Evolutionary conservation across 495 filamentous ascomycete species (phyloP).

Genomic region (Apodospora peruviana): DNA sequence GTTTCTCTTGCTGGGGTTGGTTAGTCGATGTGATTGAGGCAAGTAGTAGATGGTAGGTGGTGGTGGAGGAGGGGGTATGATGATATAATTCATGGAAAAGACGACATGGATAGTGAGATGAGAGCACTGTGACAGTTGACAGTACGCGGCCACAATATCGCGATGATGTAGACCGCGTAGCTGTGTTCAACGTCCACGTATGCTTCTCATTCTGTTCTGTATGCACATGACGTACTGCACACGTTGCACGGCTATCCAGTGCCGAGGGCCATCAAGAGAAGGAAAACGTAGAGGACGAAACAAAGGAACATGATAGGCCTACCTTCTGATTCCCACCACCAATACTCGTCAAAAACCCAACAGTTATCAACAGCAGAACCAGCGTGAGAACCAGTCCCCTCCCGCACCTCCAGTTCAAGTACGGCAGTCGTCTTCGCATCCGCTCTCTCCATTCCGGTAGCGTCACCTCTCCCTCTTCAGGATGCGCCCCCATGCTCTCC

Average conservation of each 20-base stretch:
- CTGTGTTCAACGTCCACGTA: too few species aligned
- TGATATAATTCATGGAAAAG: background rate
- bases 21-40: background rate
- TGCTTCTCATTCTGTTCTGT: too few species aligned
- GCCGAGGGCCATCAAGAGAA: too few species aligned
- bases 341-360: constrained; percentile 21
- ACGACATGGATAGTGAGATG: too few species aligned
- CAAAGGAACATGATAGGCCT: constrained; percentile 11
- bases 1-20: background rate
- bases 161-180: too few species aligned
- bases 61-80: background rate
- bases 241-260: too few species aligned
- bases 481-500: constrained; percentile 33
- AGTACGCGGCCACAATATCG: too few species aligned
- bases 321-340: constrained; percentile 16
- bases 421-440: constrained; percentile 20
- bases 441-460: constrained; percentile 25
- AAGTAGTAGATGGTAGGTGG: background rate
- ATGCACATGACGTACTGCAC: too few species aligned
- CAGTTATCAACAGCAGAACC: constrained; percentile 23
- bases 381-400: constrained; percentile 16
- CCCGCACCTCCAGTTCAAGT: constrained; percentile 17
- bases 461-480: background rate
- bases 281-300: too few species aligned
- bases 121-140: too few species aligned